Conservation (phyloP, 257 asterid species). For the Petrea volubilis region DNA sequence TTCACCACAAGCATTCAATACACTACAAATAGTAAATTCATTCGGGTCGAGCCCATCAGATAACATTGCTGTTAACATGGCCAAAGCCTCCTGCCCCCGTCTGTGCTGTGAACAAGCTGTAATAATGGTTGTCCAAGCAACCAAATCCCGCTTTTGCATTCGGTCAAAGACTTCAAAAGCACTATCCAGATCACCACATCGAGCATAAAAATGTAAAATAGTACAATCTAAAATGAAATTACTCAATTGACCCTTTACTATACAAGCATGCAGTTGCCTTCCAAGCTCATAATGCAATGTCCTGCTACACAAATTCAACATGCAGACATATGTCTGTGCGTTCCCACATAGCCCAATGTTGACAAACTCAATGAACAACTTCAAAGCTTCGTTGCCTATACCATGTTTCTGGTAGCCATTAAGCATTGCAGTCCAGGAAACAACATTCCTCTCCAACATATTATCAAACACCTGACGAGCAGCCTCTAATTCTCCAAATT, state of each 20-base stretch:
- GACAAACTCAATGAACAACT: conserved; percentile 54
- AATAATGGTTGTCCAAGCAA: conserved; percentile 88
- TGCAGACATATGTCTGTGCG: conserved; percentile 72
- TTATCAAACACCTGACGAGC: conserved; percentile 76
- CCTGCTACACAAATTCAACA: conserved; percentile 58
- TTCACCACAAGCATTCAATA: conserved; percentile 77
- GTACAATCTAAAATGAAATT: conserved; percentile 66
- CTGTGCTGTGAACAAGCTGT: conserved; percentile 77
- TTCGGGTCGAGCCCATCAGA: conserved; percentile 67
- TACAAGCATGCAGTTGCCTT: conserved; percentile 67
- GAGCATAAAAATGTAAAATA: conserved; percentile 64
- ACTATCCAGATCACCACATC: conserved; percentile 60
- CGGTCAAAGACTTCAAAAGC: conserved; percentile 58
- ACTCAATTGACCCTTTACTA: conserved; percentile 53
- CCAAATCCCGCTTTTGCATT: conserved; percentile 59
- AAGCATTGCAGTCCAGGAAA: conserved; percentile 96
- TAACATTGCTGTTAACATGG: conserved; percentile 56
- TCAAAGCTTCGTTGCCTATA: conserved; percentile 44
- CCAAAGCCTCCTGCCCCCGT: conserved; percentile 56
- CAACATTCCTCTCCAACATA: conserved; percentile 69
- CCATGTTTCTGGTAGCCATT: conserved; percentile 76
- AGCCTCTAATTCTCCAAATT: conserved; percentile 49
- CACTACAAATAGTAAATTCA: conserved; percentile 75
- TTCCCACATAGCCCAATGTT: conserved; percentile 51
- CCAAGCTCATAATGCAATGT: conserved; percentile 63